Conservation (phyloP, 495 filamentous ascomycete genomes). For the Aspergillus avenaceus region DNA sequence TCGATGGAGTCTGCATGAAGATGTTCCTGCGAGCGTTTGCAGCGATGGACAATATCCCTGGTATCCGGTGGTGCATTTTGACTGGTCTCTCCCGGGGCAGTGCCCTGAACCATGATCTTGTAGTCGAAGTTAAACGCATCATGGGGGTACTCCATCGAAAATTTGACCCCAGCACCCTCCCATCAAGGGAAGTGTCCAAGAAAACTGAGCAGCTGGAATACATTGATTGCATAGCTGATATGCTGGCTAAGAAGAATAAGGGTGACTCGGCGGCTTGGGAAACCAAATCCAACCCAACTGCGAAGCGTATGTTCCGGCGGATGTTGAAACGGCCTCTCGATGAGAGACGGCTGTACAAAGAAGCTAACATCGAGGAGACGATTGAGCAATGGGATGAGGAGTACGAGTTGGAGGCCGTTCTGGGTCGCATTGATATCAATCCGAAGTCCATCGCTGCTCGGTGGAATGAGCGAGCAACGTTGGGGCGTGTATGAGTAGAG, state of each 20-base stretch:
- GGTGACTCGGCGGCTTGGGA: slow-evolving; percentile 13
- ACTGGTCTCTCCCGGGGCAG: slow-evolving; percentile 31
- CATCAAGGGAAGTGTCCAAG: slow-evolving; percentile 5
- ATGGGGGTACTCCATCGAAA: slow-evolving; percentile 15
- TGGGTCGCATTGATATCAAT: slow-evolving; percentile 13
- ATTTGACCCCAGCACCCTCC: neutral
- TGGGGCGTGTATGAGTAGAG: neutral
- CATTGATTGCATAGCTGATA: slow-evolving; percentile 12
- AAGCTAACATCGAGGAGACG: slow-evolving; percentile 2
- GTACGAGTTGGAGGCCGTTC: slow-evolving; percentile 22
- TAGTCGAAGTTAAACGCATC: slow-evolving; percentile 30
- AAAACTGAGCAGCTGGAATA: slow-evolving; percentile 9
- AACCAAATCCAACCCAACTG: neutral
- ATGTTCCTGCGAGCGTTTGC: slow-evolving; percentile 39
- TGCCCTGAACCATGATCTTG: slow-evolving; percentile 24
- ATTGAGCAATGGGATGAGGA: slow-evolving; percentile 28
- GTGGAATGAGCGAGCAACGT: slow-evolving; percentile 13
- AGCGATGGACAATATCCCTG: slow-evolving; percentile 22
- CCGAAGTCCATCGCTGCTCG: slow-evolving; percentile 3
- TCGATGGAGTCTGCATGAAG: slow-evolving; percentile 40
- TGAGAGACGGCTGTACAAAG: slow-evolving; percentile 9
- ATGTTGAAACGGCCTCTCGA: slow-evolving; percentile 12
- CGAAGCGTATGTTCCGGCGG: slow-evolving; percentile 11
- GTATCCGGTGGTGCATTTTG: slow-evolving; percentile 42
- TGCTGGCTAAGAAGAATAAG: slow-evolving; percentile 22